Evolutionary conservation across 495 filamentous ascomycete species (phyloP), one percentile per base, ranked within the genome.

Genomic region (Hypoxylon fuscum): DNA sequence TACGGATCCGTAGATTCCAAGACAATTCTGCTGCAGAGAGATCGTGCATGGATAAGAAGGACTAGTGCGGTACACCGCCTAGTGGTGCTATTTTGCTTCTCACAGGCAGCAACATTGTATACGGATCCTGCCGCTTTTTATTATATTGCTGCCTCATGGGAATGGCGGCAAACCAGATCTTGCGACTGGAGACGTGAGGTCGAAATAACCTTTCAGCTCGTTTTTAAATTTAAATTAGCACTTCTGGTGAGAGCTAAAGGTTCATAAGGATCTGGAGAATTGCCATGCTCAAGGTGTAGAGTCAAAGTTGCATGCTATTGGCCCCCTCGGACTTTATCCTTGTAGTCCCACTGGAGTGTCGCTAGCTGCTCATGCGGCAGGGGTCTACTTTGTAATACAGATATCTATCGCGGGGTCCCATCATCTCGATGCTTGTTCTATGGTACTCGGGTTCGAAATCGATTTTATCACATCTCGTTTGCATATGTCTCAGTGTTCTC

Each of bases 241-340:
- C 14, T n/a, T 23, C 3, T 9, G 44, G 23, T 35, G 55, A 46
- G 46, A 37, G n/a, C 35, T 41, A 3, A 38, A 8, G 11, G 44
- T 23, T 31, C 14, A 25, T 27, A 40, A 46, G 38, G 48, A 64
- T 58, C 29, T 34, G 21, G 17, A 57, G 14, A 15, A 29, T 37
- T 41, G 10, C 34, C 23, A 43, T 48, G 10, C 25, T 27, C 17
- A 9, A 40, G 32, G 46, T 17, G 38, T 31, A 22, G 11, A 21
- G 6, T 21, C 7, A 43, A 49, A 6, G 37, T 9, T 10, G 14
- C 15, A 27, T 53, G 17, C 49, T 27, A 54, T 64, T 63, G 52
- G 59, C 40, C 11, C 17, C 38, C 45, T 62, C 59, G 60, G 47
- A 64, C 40, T n/a, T 49, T 8, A 51, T 37, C 41, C 53, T 52